Conservation (phyloP, 306 rosid species). For the Quercus engelmannii region DNA sequence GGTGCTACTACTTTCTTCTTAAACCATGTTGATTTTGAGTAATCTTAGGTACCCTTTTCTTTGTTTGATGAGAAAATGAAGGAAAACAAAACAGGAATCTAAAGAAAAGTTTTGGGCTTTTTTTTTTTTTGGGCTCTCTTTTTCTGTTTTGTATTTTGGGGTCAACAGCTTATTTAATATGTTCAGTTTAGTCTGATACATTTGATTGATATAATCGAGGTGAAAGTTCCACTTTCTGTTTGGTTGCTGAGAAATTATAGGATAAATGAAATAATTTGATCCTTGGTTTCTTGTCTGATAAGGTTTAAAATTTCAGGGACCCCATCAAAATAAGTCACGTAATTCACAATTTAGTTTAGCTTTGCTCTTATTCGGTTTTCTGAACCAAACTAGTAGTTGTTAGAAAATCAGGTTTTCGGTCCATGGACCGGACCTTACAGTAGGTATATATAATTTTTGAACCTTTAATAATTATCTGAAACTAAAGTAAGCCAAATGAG, state of each 20-base stretch:
- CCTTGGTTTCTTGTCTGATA: not conserved
- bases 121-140: no score
- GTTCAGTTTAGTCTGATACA: not conserved
- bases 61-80: no score
- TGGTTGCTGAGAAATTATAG: not conserved
- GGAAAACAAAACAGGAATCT: not conserved
- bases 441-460: no score
- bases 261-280: not conserved
- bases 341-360: not conserved
- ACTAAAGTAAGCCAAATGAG: not conserved
- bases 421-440: no score
- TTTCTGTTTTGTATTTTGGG: no score
- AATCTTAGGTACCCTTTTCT: no score
- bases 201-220: not conserved
- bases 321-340: not conserved
- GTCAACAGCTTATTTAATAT: not conserved
- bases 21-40: not conserved
- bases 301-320: not conserved
- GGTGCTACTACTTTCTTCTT: slow-evolving; percentile 17
- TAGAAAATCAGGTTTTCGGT: no score
- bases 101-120: not conserved
- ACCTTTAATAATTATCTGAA: not conserved
- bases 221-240: not conserved
- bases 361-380: not conserved
- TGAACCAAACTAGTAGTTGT: not conserved